These are phyloP conservation scores for Mycena filopes DNA, from an alignment of 768 basidiomycete species.

Conservation along the genomic window DNA sequence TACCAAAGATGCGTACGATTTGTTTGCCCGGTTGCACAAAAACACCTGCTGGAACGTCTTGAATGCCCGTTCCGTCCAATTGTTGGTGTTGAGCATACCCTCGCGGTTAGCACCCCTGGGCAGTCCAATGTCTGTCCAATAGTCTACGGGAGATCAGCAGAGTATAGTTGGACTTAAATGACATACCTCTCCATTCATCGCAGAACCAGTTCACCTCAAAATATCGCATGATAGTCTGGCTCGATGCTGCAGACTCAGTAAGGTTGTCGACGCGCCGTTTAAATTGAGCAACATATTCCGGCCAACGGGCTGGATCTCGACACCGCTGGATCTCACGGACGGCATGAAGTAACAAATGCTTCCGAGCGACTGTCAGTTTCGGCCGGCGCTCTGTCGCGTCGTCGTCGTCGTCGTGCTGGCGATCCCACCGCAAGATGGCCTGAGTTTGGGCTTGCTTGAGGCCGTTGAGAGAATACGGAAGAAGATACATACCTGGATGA, in stretches of 20 bases:
- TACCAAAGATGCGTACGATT: constrained; percentile 11
- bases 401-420: constrained; percentile 11
- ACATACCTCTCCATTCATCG: constrained; percentile 24
- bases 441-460: background rate
- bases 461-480: background rate
- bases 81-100: constrained; percentile 23
- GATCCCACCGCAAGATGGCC: constrained; percentile 30
- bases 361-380: background rate
- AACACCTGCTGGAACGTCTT: constrained; percentile 31
- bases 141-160: background rate
- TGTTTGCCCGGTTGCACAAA: constrained; percentile 20
- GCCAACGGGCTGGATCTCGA: background rate
- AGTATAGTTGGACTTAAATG: no score
- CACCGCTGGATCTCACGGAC: constrained; percentile 29
- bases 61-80: constrained; percentile 32
- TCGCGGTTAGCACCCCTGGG: constrained; percentile 23
- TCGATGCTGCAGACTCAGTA: background rate
- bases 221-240: constrained; percentile 8
- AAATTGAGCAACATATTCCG: background rate
- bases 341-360: constrained; percentile 11
- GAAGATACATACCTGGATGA: constrained; percentile 23
- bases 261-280: background rate
- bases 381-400: background rate
- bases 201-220: constrained; percentile 31
- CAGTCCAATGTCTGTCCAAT: constrained; percentile 30